These are phyloP conservation scores for Xylariomycetidae sp. DNA, from an alignment of 2,329 filamentous ascomycete species.

Conservation along the genomic window DNA sequence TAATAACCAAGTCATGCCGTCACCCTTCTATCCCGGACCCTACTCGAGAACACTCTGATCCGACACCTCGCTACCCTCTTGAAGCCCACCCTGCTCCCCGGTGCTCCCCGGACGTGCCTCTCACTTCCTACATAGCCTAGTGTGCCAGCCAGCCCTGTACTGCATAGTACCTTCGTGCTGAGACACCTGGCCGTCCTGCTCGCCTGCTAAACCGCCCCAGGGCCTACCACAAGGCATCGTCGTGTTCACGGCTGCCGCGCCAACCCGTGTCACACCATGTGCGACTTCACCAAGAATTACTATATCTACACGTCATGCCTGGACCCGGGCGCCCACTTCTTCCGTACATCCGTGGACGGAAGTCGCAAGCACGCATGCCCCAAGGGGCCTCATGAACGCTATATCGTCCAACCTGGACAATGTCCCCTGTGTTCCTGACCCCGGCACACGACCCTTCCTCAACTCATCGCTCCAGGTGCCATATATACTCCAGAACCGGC, in stretches of 20 bases:
- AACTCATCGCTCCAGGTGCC: neutral
- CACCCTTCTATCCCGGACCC: conserved; percentile 12
- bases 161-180: conserved; percentile 1
- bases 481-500: too few relatives aligned
- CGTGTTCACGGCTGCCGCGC: neutral
- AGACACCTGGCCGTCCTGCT: conserved; percentile 1
- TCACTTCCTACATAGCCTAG: too few relatives aligned
- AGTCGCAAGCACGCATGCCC: conserved; percentile 54
- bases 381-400: conserved; percentile 66
- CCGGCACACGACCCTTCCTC: neutral
- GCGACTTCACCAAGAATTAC: conserved; percentile 68
- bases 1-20: conserved; percentile 20
- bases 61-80: neutral
- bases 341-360: conserved; percentile 64
- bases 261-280: conserved; percentile 37
- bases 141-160: too few relatives aligned
- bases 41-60: conserved; percentile 3
- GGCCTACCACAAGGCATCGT: neutral
- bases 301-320: conserved; percentile 70
- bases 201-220: neutral
- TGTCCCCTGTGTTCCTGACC: conserved; percentile 48
- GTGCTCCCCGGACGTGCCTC: too few relatives aligned
- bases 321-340: conserved; percentile 67
- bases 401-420: conserved; percentile 64
- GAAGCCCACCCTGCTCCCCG: too few relatives aligned